phyloP scores from a whole-genome alignment of 2,329 filamentous ascomycete genomes.

The Apiospora sp. region DNA sequence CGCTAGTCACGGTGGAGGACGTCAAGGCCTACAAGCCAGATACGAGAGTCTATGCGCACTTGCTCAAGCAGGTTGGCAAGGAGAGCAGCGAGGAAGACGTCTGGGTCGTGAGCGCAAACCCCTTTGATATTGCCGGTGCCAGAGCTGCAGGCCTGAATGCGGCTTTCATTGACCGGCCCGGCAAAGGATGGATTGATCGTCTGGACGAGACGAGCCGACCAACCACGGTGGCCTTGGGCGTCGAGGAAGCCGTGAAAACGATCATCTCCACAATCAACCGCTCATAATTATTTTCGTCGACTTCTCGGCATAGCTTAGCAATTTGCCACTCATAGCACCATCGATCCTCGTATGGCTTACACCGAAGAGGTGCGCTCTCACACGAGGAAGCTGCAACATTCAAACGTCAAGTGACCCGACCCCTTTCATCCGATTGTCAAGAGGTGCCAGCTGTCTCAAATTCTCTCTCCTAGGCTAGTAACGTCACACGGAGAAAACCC shows the following conservation, averaged over 20 bases:
- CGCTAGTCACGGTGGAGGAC: slow-evolving; percentile 68
- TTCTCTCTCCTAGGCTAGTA: background rate
- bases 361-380: background rate
- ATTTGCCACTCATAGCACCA: background rate
- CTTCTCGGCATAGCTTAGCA: background rate
- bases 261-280: slow-evolving; percentile 36
- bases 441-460: background rate
- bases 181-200: slow-evolving; percentile 70
- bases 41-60: slow-evolving; percentile 65
- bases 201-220: slow-evolving; percentile 60
- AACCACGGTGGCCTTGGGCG: slow-evolving; percentile 59
- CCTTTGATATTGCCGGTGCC: slow-evolving; percentile 76
- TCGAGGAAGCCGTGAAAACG: slow-evolving; percentile 63
- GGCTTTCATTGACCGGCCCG: slow-evolving; percentile 71
- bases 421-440: background rate
- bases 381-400: background rate
- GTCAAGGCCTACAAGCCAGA: slow-evolving; percentile 71
- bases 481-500: background rate
- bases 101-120: slow-evolving; percentile 76
- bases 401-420: background rate
- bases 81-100: slow-evolving; percentile 53
- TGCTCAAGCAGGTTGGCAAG: slow-evolving; percentile 60
- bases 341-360: background rate
- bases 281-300: background rate
- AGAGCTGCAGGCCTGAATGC: slow-evolving; percentile 66